Evolutionary conservation across 106 monocot genomes (phyloP), one percentile per base, ranked within the genome.

Genomic region (Dioscorea dumetorum): DNA sequence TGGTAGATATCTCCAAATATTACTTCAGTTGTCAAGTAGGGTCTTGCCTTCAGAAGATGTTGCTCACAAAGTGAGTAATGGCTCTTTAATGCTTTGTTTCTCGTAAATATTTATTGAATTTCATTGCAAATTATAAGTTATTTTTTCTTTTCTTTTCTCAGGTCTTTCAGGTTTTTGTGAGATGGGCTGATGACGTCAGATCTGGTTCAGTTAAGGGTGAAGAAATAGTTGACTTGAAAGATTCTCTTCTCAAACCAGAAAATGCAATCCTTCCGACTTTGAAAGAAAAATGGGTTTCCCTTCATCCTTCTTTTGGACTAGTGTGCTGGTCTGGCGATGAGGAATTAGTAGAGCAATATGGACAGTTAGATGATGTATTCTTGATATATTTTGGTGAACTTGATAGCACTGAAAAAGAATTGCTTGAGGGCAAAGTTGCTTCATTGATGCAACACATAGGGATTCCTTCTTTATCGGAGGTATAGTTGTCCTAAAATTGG

Each of bases 281-380:
- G 67, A 77, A 73, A 56, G 89, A 87, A 74, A 97, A 81, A 79
- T 97, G 97, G 97, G 92, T 92, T 67, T 97, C 97, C 32, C 87
- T 97, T 20, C 97, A 97, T 70, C 72, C 84, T 63, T 87, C 82
- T 48, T 97, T 84, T 83, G 97, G 97, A 70, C 71, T 88, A 23
- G 53, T 92, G 62, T 97, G 87, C 59, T 97, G 97, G 97, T 82
- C 78, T 58, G 97, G 92, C 81, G 83, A 92, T 72, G 83, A 90
- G 61, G 77, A 84, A 57, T 66, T 92, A 58, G 80, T 72, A 63
- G 64, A 77, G 49, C 84, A 92, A 22, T 92, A 92, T 77, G 69
- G 78, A 32, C 58, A 85, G 58, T 77, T 58, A 22, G 57, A 67
- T 58, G 69, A 60, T 64, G 61, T 97, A 60, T 41, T 77, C 59